These are phyloP conservation scores for Trichoderma citrinoviride DNA, from an alignment of 2,329 filamentous ascomycete genomes.

Conservation along the genomic window DNA sequence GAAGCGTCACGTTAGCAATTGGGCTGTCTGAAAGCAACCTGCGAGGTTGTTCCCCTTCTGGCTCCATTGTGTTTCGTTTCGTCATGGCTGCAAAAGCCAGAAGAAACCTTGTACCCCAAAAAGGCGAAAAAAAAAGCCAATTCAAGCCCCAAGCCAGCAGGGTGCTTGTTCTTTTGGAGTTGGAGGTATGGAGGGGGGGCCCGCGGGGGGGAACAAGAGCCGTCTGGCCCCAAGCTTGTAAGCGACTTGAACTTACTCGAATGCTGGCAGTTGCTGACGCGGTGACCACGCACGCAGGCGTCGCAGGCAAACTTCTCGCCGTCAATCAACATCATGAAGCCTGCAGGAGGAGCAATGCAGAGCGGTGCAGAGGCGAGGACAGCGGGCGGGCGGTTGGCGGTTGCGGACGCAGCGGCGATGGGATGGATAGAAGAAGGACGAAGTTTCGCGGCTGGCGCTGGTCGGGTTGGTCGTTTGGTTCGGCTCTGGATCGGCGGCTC, in stretches of 20 bases:
- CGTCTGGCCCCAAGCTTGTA: not conserved
- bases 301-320: slow-evolving; percentile 98
- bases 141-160: slow-evolving; percentile 3
- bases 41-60: not conserved
- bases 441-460: slow-evolving; percentile 13
- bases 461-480: slow-evolving; percentile 10
- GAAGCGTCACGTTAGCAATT: not conserved
- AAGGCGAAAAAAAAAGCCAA: not conserved
- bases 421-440: not conserved
- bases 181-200: slow-evolving; percentile 3
- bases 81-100: not conserved
- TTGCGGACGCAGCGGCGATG: slow-evolving; percentile 12
- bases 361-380: not conserved
- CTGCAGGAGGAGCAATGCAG: not conserved
- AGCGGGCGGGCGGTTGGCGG: not conserved
- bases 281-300: slow-evolving; percentile 96
- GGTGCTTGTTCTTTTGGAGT: slow-evolving; percentile 13
- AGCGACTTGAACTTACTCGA: slow-evolving; percentile 74
- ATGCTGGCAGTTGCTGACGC: slow-evolving; percentile 98
- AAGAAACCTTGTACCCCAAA: not conserved
- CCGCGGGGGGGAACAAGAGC: slow-evolving; percentile 7
- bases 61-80: not conserved
- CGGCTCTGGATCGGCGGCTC: slow-evolving; percentile 22
- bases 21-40: not conserved
- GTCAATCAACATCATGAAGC: slow-evolving; percentile 69